Percentiles rank a stretch among this genome's conserved stretches.
phyloP scores from a whole-genome alignment of 176 grass and related monocot genomes.

The Microstegium vimineum region DNA sequence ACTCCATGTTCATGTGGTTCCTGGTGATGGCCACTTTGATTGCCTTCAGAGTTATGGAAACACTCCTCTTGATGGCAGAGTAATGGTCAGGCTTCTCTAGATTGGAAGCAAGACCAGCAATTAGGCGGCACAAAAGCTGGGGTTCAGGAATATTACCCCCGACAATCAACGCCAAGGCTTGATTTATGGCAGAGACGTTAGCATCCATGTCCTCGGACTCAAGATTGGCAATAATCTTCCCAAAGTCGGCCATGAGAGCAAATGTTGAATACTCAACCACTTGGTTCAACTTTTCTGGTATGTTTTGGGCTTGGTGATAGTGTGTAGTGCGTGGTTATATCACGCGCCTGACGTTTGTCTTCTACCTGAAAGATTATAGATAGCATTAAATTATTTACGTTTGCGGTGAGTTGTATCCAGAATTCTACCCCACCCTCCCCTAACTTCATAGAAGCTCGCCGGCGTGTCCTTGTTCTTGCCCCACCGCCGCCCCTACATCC shows the following conservation, averaged over 20 bases:
- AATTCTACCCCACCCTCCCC: too few relatives aligned
- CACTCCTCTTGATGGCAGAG: background rate
- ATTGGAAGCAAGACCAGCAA: background rate
- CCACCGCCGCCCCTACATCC: too few relatives aligned
- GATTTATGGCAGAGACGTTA: background rate
- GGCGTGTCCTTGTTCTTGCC: too few relatives aligned
- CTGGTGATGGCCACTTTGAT: background rate
- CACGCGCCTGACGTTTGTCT: background rate
- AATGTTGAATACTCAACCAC: background rate
- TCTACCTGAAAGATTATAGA: background rate
- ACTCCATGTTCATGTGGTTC: background rate
- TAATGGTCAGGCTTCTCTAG: background rate
- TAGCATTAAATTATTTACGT: background rate
- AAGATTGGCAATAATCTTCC: too few relatives aligned
- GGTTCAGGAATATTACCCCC: background rate
- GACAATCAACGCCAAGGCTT: background rate
- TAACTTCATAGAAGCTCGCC: too few relatives aligned
- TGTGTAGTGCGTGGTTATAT: background rate
- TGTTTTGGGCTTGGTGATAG: background rate
- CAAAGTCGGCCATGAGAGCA: slow-evolving; percentile 1
- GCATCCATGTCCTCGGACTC: background rate
- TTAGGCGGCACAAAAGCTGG: background rate
- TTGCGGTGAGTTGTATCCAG: background rate
- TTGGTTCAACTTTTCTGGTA: background rate
- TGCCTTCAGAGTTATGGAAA: background rate